These are phyloP conservation scores for Coemansia sp. DNA, from an alignment of 192 early-diverging fungal species.

Conservation along the genomic window DNA sequence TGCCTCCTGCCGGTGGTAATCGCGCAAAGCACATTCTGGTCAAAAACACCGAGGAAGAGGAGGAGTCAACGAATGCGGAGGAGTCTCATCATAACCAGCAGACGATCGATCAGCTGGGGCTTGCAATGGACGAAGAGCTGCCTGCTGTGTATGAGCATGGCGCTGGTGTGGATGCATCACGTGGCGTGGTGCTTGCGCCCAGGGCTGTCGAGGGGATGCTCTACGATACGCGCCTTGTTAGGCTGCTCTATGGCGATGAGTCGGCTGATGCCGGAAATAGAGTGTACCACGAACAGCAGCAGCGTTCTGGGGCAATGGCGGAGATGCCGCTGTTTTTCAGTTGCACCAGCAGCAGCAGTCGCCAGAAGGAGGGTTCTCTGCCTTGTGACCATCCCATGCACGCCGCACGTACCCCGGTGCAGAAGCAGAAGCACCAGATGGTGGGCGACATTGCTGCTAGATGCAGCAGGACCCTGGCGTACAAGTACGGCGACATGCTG, in stretches of 20 bases:
- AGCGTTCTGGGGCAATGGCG: neutral
- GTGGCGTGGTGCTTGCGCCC: slow-evolving; percentile 46
- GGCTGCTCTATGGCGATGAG: slow-evolving; percentile 11
- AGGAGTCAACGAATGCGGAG: slow-evolving; percentile 3
- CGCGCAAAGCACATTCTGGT: slow-evolving; percentile 11
- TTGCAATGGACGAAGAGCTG: slow-evolving; percentile 40
- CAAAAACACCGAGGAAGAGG: neutral
- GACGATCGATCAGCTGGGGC: slow-evolving; percentile 24
- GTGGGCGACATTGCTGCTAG: neutral
- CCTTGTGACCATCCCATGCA: neutral
- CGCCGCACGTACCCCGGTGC: neutral
- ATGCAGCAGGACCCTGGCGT: slow-evolving; percentile 29
- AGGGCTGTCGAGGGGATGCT: slow-evolving; percentile 37
- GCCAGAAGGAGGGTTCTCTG: neutral
- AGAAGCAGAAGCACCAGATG: slow-evolving; percentile 1
- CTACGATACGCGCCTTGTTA: slow-evolving; percentile 38
- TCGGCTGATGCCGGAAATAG: neutral
- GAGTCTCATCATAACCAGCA: slow-evolving; percentile 11
- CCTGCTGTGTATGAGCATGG: slow-evolving; percentile 46
- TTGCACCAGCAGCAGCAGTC: neutral
- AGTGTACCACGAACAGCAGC: neutral
- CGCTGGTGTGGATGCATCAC: slow-evolving; percentile 33
- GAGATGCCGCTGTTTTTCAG: slow-evolving; percentile 21
- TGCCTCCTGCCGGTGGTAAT: neutral
- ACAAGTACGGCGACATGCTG: slow-evolving; percentile 48